These are phyloP conservation scores for Yarrowia sp. DNA, from an alignment of 805 yeast species.

Conservation along the genomic window DNA sequence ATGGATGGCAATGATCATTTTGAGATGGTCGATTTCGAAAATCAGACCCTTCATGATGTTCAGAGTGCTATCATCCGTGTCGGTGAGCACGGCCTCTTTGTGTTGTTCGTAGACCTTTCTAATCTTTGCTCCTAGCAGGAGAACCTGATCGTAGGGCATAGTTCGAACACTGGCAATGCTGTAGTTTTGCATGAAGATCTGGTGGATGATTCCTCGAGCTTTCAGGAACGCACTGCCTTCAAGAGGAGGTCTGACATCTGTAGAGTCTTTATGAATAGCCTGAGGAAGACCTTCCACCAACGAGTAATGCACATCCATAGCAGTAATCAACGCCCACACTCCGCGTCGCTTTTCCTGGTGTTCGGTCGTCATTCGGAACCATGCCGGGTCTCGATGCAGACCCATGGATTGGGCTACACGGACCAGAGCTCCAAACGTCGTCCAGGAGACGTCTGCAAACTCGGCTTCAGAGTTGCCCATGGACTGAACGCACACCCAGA, in stretches of 20 bases:
- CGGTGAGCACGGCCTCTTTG: slow-evolving; percentile 43
- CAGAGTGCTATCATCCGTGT: slow-evolving; percentile 42
- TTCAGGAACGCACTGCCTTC: slow-evolving; percentile 46
- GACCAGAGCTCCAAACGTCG: slow-evolving; percentile 46
- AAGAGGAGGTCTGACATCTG: slow-evolving; percentile 46
- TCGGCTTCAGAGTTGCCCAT: slow-evolving; percentile 41
- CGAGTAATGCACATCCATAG: slow-evolving; percentile 46
- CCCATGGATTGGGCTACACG: slow-evolving; percentile 51
- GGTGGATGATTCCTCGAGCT: slow-evolving; percentile 41
- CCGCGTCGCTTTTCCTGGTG: slow-evolving; percentile 48
- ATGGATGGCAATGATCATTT: slow-evolving; percentile 47
- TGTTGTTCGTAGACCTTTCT: slow-evolving; percentile 44
- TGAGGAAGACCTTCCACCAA: slow-evolving; percentile 48
- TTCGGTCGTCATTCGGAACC: slow-evolving; percentile 48
- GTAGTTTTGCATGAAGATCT: slow-evolving; percentile 42
- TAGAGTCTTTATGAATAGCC: slow-evolving; percentile 45
- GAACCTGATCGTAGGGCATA: slow-evolving; percentile 43
- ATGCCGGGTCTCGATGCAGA: slow-evolving; percentile 50
- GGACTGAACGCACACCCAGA: slow-evolving; percentile 48
- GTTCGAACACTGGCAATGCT: slow-evolving; percentile 43
- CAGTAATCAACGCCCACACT: slow-evolving; percentile 46
- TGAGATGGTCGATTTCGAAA: slow-evolving; percentile 47
- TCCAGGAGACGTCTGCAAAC: slow-evolving; percentile 46
- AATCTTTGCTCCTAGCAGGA: slow-evolving; percentile 45
- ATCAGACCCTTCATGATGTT: slow-evolving; percentile 47